Base-by-base conservation (phyloP, 768 basidiomycete species). In the Tricholoma bakamatsutake region DNA sequence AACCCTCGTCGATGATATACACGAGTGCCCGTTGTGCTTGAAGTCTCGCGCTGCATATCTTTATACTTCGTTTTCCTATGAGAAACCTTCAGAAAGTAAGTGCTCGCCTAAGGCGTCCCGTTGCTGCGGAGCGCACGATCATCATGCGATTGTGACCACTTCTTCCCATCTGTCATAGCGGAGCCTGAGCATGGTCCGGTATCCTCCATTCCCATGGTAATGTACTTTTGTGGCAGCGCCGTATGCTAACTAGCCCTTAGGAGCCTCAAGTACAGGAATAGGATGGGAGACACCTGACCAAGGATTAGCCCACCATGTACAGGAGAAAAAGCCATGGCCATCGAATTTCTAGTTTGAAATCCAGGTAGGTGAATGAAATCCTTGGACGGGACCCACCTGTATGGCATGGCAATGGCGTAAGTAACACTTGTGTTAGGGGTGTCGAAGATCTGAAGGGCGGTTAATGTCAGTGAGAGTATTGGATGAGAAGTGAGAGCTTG, bases 141-240 rank as follows among this genome's bases (percentile, higher is more conserved):
- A 37, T 21, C 18, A 42, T 15, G 17, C 49, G 8, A 33, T 37
- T 1, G 24, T 37, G 8, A 35, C 27, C 5, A 37, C 13, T 18
- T 5, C 27, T 42, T 30, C 30, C 31, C 40, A 37, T 3, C 43
- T 33, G 24, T 46, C 43, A 47, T 47, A 31, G 33, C 17, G 31
- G 30, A 18, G 47, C 53, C 9, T 28, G 33, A 33, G 21, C 43
- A 54, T 54, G 53, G 53, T 54, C 53, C 21, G 47, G 37, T n/a
- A 39, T 54, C 53, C 53, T 54, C 53, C 53, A 54, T 54, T 54
- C 47, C 53, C 53, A 54, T 54, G 53, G 53, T 54, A 54, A 48
- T 54, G 53, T 54, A 54, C 53, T 35, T 31, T 18, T 48, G 28
- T 48, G 43, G 43, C 45, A 35, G 53, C 45, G 17, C 24, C 24